Conservation (phyloP, 768 basidiomycete species). For the Naganishia randhawae region DNA sequence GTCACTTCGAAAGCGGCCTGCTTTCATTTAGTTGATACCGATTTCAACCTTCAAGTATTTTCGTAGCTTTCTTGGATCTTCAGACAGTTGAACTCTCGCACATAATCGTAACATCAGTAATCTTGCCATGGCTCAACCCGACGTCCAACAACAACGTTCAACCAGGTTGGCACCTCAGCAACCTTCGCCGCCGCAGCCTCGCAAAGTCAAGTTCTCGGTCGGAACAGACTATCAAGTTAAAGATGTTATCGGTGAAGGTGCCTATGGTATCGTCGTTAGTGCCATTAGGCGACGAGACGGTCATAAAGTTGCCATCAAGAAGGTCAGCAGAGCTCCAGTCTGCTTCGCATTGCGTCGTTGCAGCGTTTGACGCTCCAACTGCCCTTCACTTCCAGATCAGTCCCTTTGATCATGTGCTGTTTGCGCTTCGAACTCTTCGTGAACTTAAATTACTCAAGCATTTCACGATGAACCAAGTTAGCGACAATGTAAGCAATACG, state of each 20-base stretch:
- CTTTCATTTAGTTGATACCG: not conserved
- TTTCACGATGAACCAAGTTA: conserved; percentile 41
- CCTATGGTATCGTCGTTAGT: conserved; percentile 75
- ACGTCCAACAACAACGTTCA: conserved; percentile 14
- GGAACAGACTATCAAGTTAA: conserved; percentile 62
- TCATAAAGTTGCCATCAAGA: conserved; percentile 89
- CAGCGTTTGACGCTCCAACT: not conserved
- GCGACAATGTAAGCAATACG: conserved; percentile 38
- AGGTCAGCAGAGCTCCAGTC: conserved; percentile 12
- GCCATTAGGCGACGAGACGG: conserved; percentile 73
- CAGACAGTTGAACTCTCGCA: not conserved
- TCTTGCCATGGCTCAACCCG: conserved; percentile 10
- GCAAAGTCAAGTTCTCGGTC: conserved; percentile 31
- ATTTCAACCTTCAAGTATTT: not conserved
- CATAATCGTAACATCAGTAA: not conserved
- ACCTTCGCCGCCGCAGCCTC: conserved; percentile 18
- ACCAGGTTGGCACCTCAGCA: conserved; percentile 6
- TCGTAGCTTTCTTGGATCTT: not conserved
- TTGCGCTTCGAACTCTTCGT: conserved; percentile 61
- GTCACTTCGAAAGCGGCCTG: not conserved
- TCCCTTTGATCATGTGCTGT: conserved; percentile 73
- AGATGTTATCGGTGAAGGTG: conserved; percentile 89
- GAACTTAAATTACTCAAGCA: conserved; percentile 91
- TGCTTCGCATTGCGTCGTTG: not conserved
- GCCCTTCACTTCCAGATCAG: conserved; percentile 60